Evolutionary conservation across 495 filamentous ascomycete genomes (phyloP).

Genomic region (Polyplosphaeria fusca): DNA sequence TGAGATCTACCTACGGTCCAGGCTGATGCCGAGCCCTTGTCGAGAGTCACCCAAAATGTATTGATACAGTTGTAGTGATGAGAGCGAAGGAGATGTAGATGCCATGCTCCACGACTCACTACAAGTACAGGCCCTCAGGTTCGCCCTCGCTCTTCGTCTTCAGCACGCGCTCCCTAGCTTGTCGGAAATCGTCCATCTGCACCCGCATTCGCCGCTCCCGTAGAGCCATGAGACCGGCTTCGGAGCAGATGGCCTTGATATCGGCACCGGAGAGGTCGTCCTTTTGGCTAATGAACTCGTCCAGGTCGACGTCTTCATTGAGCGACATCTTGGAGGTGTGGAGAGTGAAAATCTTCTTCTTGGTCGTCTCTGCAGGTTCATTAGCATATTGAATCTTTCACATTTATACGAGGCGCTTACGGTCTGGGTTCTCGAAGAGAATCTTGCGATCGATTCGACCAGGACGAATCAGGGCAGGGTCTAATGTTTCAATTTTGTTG

Average conservation of each 20-base stretch:
- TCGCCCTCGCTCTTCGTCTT: slow-evolving; percentile 99
- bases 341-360: slow-evolving; percentile 99
- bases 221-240: slow-evolving; percentile 92
- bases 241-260: slow-evolving; percentile 98
- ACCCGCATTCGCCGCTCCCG: slow-evolving; percentile 96
- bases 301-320: slow-evolving; percentile 89
- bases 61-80: too few relatives aligned
- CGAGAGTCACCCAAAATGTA: too few relatives aligned
- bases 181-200: slow-evolving; percentile 96
- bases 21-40: too few relatives aligned
- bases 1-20: too few relatives aligned
- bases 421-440: slow-evolving; percentile 97
- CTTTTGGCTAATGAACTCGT: slow-evolving; percentile 98
- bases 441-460: slow-evolving; percentile 99
- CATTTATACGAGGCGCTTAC: slow-evolving; percentile 46
- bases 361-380: slow-evolving; percentile 72
- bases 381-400: slow-evolving; percentile 40
- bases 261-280: slow-evolving; percentile 96
- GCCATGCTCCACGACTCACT: slow-evolving; percentile 40
- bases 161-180: slow-evolving; percentile 88
- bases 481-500: slow-evolving; percentile 98
- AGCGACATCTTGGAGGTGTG: slow-evolving; percentile 99
- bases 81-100: not conserved
- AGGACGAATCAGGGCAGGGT: slow-evolving; percentile 93
- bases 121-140: slow-evolving; percentile 98